Conservation (phyloP, 75 land plant species). For the Sequoiadendron giganteum region DNA sequence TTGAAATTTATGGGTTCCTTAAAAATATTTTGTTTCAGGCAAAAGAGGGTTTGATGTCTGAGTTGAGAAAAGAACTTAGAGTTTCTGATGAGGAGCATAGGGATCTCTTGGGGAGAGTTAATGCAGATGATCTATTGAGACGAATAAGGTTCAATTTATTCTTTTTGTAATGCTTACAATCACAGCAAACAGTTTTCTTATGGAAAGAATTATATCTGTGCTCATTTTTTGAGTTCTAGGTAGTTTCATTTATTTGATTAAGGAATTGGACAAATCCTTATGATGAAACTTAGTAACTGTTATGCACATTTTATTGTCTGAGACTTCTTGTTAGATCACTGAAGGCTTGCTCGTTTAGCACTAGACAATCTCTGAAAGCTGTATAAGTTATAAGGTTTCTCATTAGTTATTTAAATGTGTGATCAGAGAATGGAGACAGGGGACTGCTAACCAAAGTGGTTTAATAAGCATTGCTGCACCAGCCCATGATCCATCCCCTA, state of each 20-base stretch:
- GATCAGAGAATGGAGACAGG: conserved; percentile 34
- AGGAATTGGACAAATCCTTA: background rate
- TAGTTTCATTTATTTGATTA: background rate
- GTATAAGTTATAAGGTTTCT: background rate
- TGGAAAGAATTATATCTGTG: background rate
- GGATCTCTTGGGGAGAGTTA: conserved; percentile 70
- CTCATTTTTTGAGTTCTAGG: background rate
- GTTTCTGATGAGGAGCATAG: conserved; percentile 94
- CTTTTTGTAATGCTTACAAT: background rate
- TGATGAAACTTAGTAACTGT: background rate
- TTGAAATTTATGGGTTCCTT: background rate
- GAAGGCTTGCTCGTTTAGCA: background rate
- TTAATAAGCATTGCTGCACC: conserved; percentile 38
- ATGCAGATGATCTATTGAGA: conserved; percentile 67
- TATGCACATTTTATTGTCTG: background rate
- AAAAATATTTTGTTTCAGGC: conserved; percentile 41
- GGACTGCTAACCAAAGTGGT: conserved; percentile 39
- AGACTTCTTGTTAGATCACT: conserved; percentile 10
- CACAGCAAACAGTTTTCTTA: background rate
- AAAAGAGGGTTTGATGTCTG: conserved; percentile 84
- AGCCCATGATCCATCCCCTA: conserved; percentile 66
- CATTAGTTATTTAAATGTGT: background rate
- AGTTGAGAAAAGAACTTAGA: conserved; percentile 84
- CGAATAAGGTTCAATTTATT: conserved; percentile 51
- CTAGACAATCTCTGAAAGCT: background rate